Percentiles rank a stretch among this genome's conserved stretches.
These are phyloP conservation scores for Striga asiatica DNA, from an alignment of 257 asterid species.

Conservation along the genomic window DNA sequence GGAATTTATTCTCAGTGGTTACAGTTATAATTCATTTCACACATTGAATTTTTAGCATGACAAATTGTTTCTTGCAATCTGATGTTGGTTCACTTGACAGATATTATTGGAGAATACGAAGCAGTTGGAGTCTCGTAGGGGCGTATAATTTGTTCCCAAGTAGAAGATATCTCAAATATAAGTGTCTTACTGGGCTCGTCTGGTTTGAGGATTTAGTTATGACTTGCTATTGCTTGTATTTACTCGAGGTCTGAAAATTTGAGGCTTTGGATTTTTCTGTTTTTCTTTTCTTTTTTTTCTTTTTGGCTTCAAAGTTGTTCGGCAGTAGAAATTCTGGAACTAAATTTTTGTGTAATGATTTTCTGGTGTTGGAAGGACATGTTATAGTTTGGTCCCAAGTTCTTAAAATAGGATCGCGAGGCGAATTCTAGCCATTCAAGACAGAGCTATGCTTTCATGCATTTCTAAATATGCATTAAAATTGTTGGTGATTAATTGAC, in stretches of 20 bases:
- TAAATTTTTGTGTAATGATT: not conserved
- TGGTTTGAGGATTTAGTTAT: not conserved
- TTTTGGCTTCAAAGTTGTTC: not conserved
- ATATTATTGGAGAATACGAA: conserved; percentile 62
- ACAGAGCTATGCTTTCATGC: no score
- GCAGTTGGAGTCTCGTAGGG: conserved; percentile 58
- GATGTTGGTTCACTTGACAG: conserved; percentile 26
- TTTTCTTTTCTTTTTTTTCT: no score
- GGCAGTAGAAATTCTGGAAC: not conserved
- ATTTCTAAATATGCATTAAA: no score
- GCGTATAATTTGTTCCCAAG: conserved; percentile 23
- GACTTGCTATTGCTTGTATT: not conserved
- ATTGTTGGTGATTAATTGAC: no score
- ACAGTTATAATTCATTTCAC: no score
- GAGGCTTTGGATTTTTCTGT: no score
- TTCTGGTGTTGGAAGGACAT: not conserved
- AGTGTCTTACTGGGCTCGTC: not conserved
- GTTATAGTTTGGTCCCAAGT: not conserved
- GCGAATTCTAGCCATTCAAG: no score
- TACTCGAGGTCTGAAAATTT: no score
- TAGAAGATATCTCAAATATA: not conserved
- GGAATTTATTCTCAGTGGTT: no score
- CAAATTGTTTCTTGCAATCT: not conserved
- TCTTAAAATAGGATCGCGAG: no score
- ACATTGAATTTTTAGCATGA: no score